Evolutionary conservation across 1,284 basidiomycete species (phyloP).

Genomic region (Uromyces viciae-fabae): DNA sequence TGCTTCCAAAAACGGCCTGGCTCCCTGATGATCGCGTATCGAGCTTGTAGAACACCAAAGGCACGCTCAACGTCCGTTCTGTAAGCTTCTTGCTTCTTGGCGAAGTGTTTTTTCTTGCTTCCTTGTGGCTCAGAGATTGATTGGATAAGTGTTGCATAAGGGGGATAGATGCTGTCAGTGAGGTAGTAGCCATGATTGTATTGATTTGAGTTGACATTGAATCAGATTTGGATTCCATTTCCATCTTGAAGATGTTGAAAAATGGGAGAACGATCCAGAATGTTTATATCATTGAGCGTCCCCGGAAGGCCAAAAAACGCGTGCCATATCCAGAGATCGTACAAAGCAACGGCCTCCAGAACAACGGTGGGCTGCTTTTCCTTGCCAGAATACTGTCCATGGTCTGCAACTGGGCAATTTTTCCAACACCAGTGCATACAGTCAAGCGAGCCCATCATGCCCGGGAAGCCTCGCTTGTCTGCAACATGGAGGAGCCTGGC

Average conservation of each 20-base stretch:
- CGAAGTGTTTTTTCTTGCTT: not conserved
- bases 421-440: not conserved
- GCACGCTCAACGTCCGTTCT: not conserved
- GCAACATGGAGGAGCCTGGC: not conserved
- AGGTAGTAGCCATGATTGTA: slow-evolving; percentile 1
- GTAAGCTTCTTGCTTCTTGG: not conserved
- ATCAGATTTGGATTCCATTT: not conserved
- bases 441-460: no score
- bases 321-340: not conserved
- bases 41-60: slow-evolving; percentile 8
- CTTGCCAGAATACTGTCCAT: no score
- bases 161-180: not conserved
- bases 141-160: not conserved
- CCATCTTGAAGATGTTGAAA: not conserved
- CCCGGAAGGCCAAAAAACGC: not conserved
- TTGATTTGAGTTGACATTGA: not conserved
- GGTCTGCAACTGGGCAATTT: not conserved
- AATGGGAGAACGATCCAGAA: not conserved
- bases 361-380: slow-evolving; percentile 5
- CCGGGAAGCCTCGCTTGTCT: not conserved
- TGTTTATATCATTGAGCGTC: not conserved
- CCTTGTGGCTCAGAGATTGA: slow-evolving; percentile 6
- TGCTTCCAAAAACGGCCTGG: not conserved
- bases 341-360: not conserved
- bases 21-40: not conserved